Conservation (phyloP, 805 yeast species). For the Hermanozyma aechmeae region DNA sequence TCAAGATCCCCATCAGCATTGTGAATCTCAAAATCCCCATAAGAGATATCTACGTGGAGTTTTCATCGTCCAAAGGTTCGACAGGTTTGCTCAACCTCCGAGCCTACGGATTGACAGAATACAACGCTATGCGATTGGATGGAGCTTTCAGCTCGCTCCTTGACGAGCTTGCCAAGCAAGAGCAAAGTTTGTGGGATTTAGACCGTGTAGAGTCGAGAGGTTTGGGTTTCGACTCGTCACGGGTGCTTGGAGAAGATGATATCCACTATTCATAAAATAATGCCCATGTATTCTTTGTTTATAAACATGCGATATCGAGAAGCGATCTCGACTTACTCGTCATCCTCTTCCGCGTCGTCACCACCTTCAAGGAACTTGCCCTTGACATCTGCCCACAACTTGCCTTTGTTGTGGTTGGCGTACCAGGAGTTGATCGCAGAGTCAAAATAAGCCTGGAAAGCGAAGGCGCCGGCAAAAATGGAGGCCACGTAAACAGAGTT, state of each 20-base stretch:
- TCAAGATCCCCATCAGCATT: constrained; percentile 24
- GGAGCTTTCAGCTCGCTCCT: no score
- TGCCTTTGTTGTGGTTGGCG: constrained; percentile 73
- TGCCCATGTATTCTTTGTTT: no score
- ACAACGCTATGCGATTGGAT: no score
- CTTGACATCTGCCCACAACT: constrained; percentile 78
- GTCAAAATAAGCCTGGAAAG: constrained; percentile 74
- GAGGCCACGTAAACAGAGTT: constrained; percentile 83
- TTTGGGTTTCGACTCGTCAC: no score
- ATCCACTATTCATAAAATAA: no score
- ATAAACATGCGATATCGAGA: no score
- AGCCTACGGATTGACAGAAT: background rate
- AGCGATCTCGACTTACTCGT: constrained; percentile 37
- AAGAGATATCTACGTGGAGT: constrained; percentile 23
- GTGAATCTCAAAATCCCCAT: constrained; percentile 22
- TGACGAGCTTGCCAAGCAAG: no score
- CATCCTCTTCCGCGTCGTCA: constrained; percentile 43
- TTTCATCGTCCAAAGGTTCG: constrained; percentile 1
- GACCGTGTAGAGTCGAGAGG: no score
- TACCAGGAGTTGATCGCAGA: constrained; percentile 59
- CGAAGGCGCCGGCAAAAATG: constrained; percentile 75
- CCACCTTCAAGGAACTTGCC: constrained; percentile 45
- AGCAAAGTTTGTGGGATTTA: no score
- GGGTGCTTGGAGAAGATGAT: no score
- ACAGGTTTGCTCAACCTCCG: background rate